Base-by-base conservation (phyloP, 306 rosid genomes). In the Arachis stenosperma region DNA sequence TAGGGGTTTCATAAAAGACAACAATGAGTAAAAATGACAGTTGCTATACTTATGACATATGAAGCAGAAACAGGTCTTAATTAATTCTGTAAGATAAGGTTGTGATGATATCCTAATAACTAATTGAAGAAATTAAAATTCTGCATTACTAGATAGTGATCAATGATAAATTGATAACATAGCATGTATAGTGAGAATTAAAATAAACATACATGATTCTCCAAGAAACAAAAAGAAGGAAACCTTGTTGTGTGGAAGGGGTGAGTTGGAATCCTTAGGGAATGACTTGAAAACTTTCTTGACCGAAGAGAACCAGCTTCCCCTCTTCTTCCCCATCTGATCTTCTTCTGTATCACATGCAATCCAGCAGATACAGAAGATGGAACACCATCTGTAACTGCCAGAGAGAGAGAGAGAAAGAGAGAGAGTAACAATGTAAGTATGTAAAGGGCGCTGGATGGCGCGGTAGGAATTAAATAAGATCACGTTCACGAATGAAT, bases 251-350 rank as follows among this genome's bases (percentile, higher is more conserved):
- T 79, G 87, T 46, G 84, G 78, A 56, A 46, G 72, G 61, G 87
- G 81, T 71, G 81, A 74, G 47, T 33, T 33, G 37, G 37, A 33
- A 0, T 84, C 88, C 85, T 89, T 91, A 1, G 91, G 77, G 81
- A 97, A 84, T 50, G 85, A 77, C 78, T 86, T 89, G 81, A 94
- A 91, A 36, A 84, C 99, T 79, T 82, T 94, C 91, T 88, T 94
- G 75, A 94, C 96, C 0, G 97, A 79, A 1, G 97, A 89, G 81
- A 94, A 91, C 99, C 99, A 94, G 53, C 90, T 53, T 44, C 75
- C 78, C 79, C 92, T 84, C 84, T 94, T 94, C 92, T 91, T 94
- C 65, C 97, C 97, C 99, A 94, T 94, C 72, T 74, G 73, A 81
- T 54, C 58, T 61, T 66, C 67, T 75, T 22, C 27, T 22, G 27